Evolutionary conservation across 2,329 filamentous ascomycete species (phyloP).

Genomic region (Fusarium sp.): DNA sequence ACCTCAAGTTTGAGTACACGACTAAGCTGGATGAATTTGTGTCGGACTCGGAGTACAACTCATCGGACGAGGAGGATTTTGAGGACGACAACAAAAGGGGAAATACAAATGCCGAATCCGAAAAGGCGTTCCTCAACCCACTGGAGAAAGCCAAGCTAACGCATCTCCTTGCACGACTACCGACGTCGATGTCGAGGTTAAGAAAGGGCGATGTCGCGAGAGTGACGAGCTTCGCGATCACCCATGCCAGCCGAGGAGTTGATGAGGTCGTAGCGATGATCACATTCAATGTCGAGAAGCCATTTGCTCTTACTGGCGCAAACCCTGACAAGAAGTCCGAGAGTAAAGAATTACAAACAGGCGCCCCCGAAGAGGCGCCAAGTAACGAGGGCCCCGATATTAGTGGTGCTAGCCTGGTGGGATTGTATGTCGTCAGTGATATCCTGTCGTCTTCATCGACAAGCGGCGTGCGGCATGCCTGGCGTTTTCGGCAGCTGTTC

Average conservation of each 20-base stretch:
- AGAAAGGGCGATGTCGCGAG: constrained; percentile 88
- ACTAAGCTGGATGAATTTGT: constrained; percentile 83
- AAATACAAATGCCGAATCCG: constrained; percentile 57
- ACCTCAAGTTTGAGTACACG: constrained; percentile 83
- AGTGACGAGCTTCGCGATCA: constrained; percentile 88
- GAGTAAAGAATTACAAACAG: constrained; percentile 47
- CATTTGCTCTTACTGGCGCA: constrained; percentile 78
- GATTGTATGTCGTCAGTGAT: constrained; percentile 81
- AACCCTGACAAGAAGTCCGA: constrained; percentile 67
- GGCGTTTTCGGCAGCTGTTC: constrained; percentile 86
- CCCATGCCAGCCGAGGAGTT: constrained; percentile 84
- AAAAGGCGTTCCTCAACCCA: constrained; percentile 79
- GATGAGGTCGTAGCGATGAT: constrained; percentile 94
- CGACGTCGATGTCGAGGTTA: constrained; percentile 78
- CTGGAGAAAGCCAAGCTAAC: constrained; percentile 86
- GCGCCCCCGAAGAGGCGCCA: constrained; percentile 52
- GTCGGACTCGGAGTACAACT: constrained; percentile 86
- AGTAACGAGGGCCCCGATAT: constrained; percentile 66
- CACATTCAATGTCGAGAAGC: constrained; percentile 81
- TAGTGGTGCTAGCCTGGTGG: constrained; percentile 81
- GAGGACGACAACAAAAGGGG: constrained; percentile 69
- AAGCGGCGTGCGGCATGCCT: constrained; percentile 83
- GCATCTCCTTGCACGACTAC: constrained; percentile 85
- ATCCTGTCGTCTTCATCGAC: constrained; percentile 82
- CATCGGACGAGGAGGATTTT: constrained; percentile 83